phyloP scores from a whole-genome alignment of 371 early-diverging fungal species.

The Phascolomyces articulosus region DNA sequence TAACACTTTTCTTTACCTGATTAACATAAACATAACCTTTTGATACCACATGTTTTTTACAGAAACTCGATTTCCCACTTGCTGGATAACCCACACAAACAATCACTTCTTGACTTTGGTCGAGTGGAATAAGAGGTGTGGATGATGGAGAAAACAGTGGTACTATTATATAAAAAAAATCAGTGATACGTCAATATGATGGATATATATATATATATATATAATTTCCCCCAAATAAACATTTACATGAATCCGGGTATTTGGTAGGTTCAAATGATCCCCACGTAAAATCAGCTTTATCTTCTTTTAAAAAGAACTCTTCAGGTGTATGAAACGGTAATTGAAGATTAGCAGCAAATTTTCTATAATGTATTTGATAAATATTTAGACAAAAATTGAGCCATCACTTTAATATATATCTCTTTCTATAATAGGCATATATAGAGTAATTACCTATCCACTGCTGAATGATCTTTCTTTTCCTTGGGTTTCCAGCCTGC shows the following conservation, averaged over 20 bases:
- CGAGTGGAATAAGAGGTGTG: slow-evolving; percentile 39
- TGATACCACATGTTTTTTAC: slow-evolving; percentile 57
- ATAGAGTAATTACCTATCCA: too few species aligned
- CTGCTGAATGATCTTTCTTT: slow-evolving; percentile 78
- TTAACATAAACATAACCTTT: slow-evolving; percentile 79
- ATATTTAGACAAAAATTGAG: too few species aligned
- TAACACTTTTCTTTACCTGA: slow-evolving; percentile 53
- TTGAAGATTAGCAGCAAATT: slow-evolving; percentile 79
- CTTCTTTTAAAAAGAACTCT: slow-evolving; percentile 67
- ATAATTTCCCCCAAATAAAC: too few species aligned
- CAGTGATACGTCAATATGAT: too few species aligned
- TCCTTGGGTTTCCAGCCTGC: slow-evolving; percentile 61
- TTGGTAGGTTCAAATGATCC: slow-evolving; percentile 62
- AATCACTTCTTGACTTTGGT: slow-evolving; percentile 61
- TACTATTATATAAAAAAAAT: slow-evolving; percentile 4
- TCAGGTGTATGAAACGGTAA: slow-evolving; percentile 88
- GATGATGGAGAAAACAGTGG: slow-evolving; percentile 27
- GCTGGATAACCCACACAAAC: slow-evolving; percentile 87
- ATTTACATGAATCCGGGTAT: slow-evolving; percentile 31
- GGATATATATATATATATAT: too few species aligned
- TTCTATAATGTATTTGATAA: too few species aligned
- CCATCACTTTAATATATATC: background rate
- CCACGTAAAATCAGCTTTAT: slow-evolving; percentile 48
- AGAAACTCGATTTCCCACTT: slow-evolving; percentile 85
- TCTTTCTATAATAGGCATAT: slow-evolving; percentile 4